These are phyloP conservation scores for Russula sp. DNA, from an alignment of 768 basidiomycete genomes.

Conservation along the genomic window DNA sequence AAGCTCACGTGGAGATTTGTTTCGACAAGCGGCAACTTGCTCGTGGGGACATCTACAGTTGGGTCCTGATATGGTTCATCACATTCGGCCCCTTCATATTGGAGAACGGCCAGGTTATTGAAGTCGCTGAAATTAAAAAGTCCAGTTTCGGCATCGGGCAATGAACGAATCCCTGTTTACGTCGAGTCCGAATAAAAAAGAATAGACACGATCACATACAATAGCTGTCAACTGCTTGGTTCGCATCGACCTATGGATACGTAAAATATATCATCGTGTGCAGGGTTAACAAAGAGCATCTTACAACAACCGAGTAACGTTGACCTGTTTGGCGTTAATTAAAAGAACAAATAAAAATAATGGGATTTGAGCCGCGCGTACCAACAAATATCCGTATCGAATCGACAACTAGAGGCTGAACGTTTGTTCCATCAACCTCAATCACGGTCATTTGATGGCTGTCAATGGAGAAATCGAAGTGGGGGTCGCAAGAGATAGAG, in stretches of 20 bases:
- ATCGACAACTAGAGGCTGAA: constrained; percentile 40
- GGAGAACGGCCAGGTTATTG: constrained; percentile 42
- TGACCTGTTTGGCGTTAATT: constrained; percentile 17
- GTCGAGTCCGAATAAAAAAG: background rate
- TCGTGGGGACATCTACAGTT: constrained; percentile 2
- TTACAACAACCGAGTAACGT: constrained; percentile 35
- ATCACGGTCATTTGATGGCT: constrained; percentile 43
- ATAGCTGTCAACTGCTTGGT: constrained; percentile 45
- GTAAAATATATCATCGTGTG: background rate
- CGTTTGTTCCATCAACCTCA: constrained; percentile 41
- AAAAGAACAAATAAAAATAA: background rate
- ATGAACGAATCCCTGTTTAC: constrained; percentile 32
- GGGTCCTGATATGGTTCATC: constrained; percentile 37
- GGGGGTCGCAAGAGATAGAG: constrained; percentile 36
- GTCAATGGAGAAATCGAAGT: constrained; percentile 42
- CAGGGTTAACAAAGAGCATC: background rate
- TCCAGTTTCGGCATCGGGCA: constrained; percentile 32
- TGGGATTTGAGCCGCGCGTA: constrained; percentile 25
- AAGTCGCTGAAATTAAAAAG: constrained; percentile 33
- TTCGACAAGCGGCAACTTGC: constrained; percentile 27
- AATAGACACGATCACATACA: constrained; percentile 36
- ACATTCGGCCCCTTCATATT: constrained; percentile 39
- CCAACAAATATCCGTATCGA: constrained; percentile 44
- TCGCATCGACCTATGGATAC: constrained; percentile 39
- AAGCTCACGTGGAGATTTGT: constrained; percentile 29